Percentiles rank a stretch among this genome's conserved stretches.
These are phyloP conservation scores for Xanthoceras sorbifolium DNA, from an alignment of 345 rosid genomes.

Conservation along the genomic window DNA sequence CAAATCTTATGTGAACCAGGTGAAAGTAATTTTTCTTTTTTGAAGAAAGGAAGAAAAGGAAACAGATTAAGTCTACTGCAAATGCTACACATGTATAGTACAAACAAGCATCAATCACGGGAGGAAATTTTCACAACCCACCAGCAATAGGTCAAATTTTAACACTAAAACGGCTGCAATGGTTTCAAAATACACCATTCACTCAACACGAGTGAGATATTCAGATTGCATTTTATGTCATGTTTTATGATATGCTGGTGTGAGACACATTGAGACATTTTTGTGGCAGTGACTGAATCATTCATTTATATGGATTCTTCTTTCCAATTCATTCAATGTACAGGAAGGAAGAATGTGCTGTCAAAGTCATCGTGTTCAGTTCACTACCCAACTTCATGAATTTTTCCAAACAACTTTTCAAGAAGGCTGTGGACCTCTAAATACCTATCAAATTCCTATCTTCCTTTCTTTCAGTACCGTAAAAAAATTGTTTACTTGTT, in stretches of 20 bases:
- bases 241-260: no score
- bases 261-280: no score
- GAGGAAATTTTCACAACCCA: neutral
- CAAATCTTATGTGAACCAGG: slow-evolving; percentile 9
- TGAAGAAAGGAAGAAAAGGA: neutral
- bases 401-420: no score
- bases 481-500: neutral
- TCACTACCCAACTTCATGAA: no score
- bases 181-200: neutral
- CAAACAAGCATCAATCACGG: neutral
- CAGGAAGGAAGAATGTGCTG: no score
- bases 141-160: neutral
- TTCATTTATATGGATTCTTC: no score
- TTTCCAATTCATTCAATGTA: no score
- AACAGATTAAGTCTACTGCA: slow-evolving; percentile 12
- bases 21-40: neutral
- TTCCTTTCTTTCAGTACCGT: neutral
- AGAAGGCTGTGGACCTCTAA: neutral
- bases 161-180: neutral
- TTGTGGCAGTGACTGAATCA: no score
- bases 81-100: slow-evolving; percentile 13
- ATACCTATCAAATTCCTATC: neutral
- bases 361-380: no score
- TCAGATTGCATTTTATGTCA: neutral
- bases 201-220: neutral